Percentiles rank a stretch among this genome's conserved stretches.
These are phyloP conservation scores for Apiospora phragmitis DNA, from an alignment of 2,329 filamentous ascomycete genomes.

Conservation along the genomic window DNA sequence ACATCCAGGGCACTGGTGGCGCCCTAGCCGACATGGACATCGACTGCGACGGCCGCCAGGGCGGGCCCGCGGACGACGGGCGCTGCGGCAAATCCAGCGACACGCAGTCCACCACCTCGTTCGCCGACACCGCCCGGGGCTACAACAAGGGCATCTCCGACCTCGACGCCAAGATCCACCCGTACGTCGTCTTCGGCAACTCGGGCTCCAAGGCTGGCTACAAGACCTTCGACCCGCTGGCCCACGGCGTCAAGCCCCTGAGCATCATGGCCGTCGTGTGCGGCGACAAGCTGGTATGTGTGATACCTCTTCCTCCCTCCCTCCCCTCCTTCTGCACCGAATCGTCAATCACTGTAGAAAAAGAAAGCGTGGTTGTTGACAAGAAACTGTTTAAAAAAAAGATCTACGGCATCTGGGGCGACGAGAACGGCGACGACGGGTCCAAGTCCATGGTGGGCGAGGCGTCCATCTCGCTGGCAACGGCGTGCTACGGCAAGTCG, in stretches of 20 bases:
- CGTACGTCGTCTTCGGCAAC: constrained; percentile 53
- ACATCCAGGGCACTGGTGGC: not conserved
- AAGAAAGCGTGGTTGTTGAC: no score
- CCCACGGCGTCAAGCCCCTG: constrained; percentile 44
- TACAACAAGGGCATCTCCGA: constrained; percentile 37
- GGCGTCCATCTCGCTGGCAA: constrained; percentile 57
- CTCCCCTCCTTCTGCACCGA: not conserved
- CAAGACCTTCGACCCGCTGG: constrained; percentile 37
- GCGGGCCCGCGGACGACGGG: not conserved
- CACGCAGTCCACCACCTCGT: constrained; percentile 44
- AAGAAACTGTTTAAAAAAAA: no score
- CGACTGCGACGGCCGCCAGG: not conserved
- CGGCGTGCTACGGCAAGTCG: constrained; percentile 53
- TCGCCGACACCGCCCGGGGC: constrained; percentile 33
- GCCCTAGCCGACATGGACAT: not conserved
- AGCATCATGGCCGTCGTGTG: constrained; percentile 54
- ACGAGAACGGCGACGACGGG: constrained; percentile 57
- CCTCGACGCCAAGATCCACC: constrained; percentile 47
- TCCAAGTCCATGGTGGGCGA: constrained; percentile 52
- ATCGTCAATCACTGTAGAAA: not conserved
- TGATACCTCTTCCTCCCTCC: not conserved
- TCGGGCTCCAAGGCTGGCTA: constrained; percentile 30
- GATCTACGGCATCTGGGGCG: constrained; percentile 62
- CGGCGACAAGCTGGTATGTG: constrained; percentile 41
- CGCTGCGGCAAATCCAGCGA: not conserved